These are phyloP conservation scores for Colletotrichum incanum DNA, from an alignment of 2,329 filamentous ascomycete genomes.

Conservation along the genomic window DNA sequence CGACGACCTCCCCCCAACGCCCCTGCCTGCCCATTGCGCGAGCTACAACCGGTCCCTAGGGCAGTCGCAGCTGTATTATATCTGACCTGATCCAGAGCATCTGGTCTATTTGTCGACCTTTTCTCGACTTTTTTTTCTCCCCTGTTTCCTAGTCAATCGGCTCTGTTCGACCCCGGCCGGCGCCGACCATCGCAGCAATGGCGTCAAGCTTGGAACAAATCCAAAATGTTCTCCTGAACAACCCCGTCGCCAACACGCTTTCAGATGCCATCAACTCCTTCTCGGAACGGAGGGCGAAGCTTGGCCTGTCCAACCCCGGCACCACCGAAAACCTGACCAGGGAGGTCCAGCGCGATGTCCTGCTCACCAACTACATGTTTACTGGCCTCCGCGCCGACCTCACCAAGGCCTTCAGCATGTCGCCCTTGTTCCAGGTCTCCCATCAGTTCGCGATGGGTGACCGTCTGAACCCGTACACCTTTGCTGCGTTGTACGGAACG, in stretches of 20 bases:
- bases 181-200: slow-evolving; percentile 59
- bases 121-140: slow-evolving; percentile 44
- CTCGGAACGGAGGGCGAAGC: slow-evolving; percentile 86
- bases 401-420: slow-evolving; percentile 95
- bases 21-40: slow-evolving; percentile 39
- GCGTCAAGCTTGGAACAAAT: slow-evolving; percentile 61
- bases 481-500: slow-evolving; percentile 93
- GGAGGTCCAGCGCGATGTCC: slow-evolving; percentile 96
- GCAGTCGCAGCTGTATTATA: slow-evolving; percentile 34
- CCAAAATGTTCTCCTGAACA: slow-evolving; percentile 78
- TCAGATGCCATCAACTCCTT: slow-evolving; percentile 87
- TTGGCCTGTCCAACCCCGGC: slow-evolving; percentile 93
- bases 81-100: neutral
- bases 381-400: slow-evolving; percentile 95
- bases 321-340: slow-evolving; percentile 90
- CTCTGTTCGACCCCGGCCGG: slow-evolving; percentile 49
- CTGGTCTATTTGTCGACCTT: slow-evolving; percentile 40
- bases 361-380: slow-evolving; percentile 97
- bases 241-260: slow-evolving; percentile 79
- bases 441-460: slow-evolving; percentile 98
- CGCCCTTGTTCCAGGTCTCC: slow-evolving; percentile 95
- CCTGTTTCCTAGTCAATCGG: slow-evolving; percentile 47
- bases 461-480: slow-evolving; percentile 93
- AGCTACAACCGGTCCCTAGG: slow-evolving; percentile 31
- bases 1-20: slow-evolving; percentile 36